Percentiles rank a stretch among this genome's conserved stretches.
These are phyloP conservation scores for Cylindrotheca fusiformis DNA, from an alignment of 108 stramenopile genomes.

Conservation along the genomic window DNA sequence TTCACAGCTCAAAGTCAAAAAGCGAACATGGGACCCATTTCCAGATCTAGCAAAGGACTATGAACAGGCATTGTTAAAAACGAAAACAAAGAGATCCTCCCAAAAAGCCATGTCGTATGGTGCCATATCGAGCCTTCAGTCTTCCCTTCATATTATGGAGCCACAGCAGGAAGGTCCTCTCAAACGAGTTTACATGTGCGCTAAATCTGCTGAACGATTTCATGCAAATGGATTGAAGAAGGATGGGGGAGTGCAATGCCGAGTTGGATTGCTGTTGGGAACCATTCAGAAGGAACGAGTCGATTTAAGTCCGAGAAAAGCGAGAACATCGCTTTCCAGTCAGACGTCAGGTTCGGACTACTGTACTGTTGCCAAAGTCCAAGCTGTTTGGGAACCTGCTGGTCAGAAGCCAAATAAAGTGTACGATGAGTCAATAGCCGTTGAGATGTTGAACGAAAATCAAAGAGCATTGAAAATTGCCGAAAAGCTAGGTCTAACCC, in stretches of 20 bases:
- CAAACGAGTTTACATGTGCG: slow-evolving; percentile 76
- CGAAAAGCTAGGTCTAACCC: slow-evolving; percentile 54
- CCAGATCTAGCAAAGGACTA: slow-evolving; percentile 83
- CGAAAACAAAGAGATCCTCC: slow-evolving; percentile 38
- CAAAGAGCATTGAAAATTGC: slow-evolving; percentile 54
- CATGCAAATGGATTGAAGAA: slow-evolving; percentile 49
- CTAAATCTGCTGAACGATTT: slow-evolving; percentile 68
- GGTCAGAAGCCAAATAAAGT: slow-evolving; percentile 15
- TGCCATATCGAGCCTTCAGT: slow-evolving; percentile 58
- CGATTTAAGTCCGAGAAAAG: slow-evolving; percentile 42
- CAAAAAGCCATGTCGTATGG: slow-evolving; percentile 52
- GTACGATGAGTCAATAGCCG: slow-evolving; percentile 22
- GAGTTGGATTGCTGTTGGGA: slow-evolving; percentile 70
- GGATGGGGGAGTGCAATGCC: slow-evolving; percentile 13
- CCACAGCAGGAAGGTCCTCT: slow-evolving; percentile 66
- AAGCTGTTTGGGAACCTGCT: slow-evolving; percentile 78
- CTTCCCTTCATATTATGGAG: slow-evolving; percentile 70
- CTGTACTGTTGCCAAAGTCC: slow-evolving; percentile 82
- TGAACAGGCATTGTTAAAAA: slow-evolving; percentile 39
- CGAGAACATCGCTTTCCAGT: slow-evolving; percentile 72
- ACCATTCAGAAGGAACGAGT: slow-evolving; percentile 70
- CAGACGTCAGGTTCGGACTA: slow-evolving; percentile 52
- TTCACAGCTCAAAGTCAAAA: slow-evolving; percentile 9
- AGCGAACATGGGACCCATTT: slow-evolving; percentile 62
- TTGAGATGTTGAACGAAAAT: slow-evolving; percentile 3